Percentiles rank a stretch among this genome's conserved stretches.
phyloP scores from a whole-genome alignment of 2,329 filamentous ascomycete species.

The Venturia asperata region DNA sequence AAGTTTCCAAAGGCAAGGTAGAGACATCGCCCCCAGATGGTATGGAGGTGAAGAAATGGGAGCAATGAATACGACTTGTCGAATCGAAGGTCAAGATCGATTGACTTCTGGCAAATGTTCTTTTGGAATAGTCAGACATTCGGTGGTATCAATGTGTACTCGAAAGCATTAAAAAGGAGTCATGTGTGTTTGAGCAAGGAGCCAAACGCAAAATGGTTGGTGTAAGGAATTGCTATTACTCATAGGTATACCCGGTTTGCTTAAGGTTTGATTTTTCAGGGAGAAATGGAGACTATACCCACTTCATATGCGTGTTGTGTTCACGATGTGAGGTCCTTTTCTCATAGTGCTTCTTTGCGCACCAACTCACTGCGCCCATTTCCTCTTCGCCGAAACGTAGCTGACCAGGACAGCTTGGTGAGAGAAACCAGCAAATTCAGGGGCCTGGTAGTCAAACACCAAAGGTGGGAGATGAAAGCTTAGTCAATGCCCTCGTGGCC shows the following conservation, averaged over 20 bases:
- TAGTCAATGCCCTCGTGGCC: background rate
- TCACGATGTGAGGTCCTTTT: too few relatives aligned
- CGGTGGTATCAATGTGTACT: background rate
- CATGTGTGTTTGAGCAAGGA: background rate
- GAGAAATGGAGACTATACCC: background rate
- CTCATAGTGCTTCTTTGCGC: background rate
- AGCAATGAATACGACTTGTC: conserved; percentile 20
- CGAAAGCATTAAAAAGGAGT: background rate
- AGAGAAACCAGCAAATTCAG: too few relatives aligned
- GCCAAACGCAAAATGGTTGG: background rate
- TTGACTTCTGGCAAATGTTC: background rate
- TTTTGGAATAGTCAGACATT: background rate
- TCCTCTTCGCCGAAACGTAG: too few relatives aligned
- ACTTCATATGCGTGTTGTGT: background rate
- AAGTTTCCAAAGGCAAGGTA: conserved; percentile 66
- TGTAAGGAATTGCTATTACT: conserved; percentile 1
- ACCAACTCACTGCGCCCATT: too few relatives aligned
- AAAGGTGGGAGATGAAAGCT: background rate
- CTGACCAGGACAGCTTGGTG: too few relatives aligned
- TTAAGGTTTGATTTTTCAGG: background rate
- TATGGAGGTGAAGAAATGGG: conserved; percentile 68
- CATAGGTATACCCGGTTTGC: conserved; percentile 5
- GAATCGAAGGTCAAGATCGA: background rate
- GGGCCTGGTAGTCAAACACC: background rate
- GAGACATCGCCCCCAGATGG: conserved; percentile 69